phyloP scores from a whole-genome alignment of 2,329 filamentous ascomycete genomes.

The Emergomyces pasteurianus region DNA sequence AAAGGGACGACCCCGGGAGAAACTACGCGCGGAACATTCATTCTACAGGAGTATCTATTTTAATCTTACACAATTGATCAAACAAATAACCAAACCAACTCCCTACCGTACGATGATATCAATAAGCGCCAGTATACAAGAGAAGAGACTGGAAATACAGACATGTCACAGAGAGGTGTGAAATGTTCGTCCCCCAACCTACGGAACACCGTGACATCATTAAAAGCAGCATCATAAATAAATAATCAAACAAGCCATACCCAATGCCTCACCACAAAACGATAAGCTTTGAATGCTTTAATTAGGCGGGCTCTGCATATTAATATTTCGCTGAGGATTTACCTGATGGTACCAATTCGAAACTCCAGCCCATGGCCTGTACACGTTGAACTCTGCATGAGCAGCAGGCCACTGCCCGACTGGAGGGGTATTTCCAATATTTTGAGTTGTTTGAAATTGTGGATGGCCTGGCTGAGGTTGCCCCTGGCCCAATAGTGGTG shows the following conservation, averaged over 20 bases:
- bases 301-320: background rate
- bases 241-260: background rate
- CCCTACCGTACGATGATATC: background rate
- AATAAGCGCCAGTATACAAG: background rate
- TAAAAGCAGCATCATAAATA: background rate
- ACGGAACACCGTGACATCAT: no score
- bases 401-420: background rate
- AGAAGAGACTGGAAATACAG: background rate
- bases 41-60: background rate
- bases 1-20: background rate
- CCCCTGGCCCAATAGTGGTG: background rate
- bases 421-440: background rate
- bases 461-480: background rate
- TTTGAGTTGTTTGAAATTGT: background rate
- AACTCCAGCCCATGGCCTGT: background rate
- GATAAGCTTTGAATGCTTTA: background rate
- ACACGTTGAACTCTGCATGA: background rate
- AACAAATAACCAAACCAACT: background rate
- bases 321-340: background rate
- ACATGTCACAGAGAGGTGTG: background rate
- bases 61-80: background rate
- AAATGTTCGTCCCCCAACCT: background rate
- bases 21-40: background rate
- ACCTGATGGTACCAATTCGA: constrained; percentile 1
- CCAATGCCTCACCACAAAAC: background rate